Conservation (phyloP, 768 basidiomycete species). For the Suillus americanus region DNA sequence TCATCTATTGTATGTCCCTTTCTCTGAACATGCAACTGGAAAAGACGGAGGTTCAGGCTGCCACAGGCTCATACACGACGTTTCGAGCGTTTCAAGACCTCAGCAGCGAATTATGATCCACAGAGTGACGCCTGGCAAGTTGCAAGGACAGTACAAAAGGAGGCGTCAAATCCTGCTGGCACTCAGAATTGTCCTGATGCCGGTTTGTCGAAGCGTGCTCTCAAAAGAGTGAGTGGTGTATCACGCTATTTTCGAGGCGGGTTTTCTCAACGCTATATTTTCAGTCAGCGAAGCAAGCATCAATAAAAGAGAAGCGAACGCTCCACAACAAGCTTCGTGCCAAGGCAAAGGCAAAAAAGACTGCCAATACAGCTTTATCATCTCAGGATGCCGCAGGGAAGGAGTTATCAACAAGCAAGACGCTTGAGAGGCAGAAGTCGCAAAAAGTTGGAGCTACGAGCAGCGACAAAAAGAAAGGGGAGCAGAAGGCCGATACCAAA, state of each 20-base stretch:
- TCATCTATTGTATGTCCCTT: slow-evolving; percentile 59
- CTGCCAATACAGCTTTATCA: slow-evolving; percentile 4
- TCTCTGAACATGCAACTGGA: not conserved
- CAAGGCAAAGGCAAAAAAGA: slow-evolving; percentile 40
- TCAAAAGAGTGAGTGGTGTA: slow-evolving; percentile 54
- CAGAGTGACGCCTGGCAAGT: slow-evolving; percentile 48
- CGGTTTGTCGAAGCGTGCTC: slow-evolving; percentile 54
- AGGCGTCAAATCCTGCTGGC: not conserved
- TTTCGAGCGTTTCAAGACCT: slow-evolving; percentile 46
- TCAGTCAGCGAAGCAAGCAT: slow-evolving; percentile 48
- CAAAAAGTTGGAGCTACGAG: not conserved
- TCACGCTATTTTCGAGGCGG: not conserved
- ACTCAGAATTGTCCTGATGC: slow-evolving; percentile 8
- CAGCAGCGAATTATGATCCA: slow-evolving; percentile 40
- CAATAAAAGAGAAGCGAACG: slow-evolving; percentile 46
- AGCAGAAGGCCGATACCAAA: not conserved
- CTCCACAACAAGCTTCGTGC: slow-evolving; percentile 46
- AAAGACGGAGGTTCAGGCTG: slow-evolving; percentile 6
- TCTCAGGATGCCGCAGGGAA: not conserved
- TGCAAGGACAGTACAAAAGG: slow-evolving; percentile 22
- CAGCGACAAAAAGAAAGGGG: not conserved
- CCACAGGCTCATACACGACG: slow-evolving; percentile 65
- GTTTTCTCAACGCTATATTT: not conserved
- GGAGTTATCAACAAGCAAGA: not conserved
- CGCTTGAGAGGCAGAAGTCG: not conserved